Percentiles rank a stretch among this genome's conserved stretches.
Evolutionary conservation across 345 rosid genomes (phyloP).

Genomic region (Eucalyptus cloeziana): DNA sequence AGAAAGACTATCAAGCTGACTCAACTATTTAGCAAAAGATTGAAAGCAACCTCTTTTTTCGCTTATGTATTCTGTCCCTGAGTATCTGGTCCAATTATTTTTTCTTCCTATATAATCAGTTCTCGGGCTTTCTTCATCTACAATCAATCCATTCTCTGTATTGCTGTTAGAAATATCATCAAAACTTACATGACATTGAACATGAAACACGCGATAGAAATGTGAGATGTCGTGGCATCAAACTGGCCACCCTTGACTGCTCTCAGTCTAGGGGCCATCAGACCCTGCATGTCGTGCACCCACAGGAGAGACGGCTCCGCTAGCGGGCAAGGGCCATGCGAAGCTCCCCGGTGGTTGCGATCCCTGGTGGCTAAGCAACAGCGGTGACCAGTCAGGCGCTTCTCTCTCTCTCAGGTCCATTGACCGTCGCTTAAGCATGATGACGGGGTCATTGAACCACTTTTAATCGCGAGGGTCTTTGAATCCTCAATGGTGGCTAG

Average conservation of each 20-base stretch:
- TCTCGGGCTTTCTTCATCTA: background rate
- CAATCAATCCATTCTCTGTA: background rate
- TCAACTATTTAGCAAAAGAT: background rate
- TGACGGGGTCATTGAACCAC: too few relatives aligned
- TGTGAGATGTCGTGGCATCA: background rate
- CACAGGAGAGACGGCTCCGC: too few relatives aligned
- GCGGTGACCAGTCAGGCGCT: too few relatives aligned
- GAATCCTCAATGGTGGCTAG: too few relatives aligned
- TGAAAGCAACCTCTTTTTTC: background rate
- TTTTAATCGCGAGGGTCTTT: too few relatives aligned
- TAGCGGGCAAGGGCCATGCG: too few relatives aligned
- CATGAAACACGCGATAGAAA: background rate
- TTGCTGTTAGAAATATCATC: background rate
- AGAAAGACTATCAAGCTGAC: background rate
- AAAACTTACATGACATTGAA: background rate
- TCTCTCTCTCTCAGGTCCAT: too few relatives aligned
- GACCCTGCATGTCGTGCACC: too few relatives aligned
- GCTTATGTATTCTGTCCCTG: background rate
- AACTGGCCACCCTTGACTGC: fast-evolving
- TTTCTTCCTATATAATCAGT: background rate
- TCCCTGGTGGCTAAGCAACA: too few relatives aligned
- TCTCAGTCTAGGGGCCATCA: too few relatives aligned
- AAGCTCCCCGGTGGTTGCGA: too few relatives aligned
- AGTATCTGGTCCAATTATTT: background rate
- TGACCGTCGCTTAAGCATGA: too few relatives aligned